A percentile compares a stretch with the other conserved stretches of the same genome.
Evolutionary conservation across 2,329 filamentous ascomycete species (phyloP).

Genomic region (Dryadomyces quercus-mongolicae): DNA sequence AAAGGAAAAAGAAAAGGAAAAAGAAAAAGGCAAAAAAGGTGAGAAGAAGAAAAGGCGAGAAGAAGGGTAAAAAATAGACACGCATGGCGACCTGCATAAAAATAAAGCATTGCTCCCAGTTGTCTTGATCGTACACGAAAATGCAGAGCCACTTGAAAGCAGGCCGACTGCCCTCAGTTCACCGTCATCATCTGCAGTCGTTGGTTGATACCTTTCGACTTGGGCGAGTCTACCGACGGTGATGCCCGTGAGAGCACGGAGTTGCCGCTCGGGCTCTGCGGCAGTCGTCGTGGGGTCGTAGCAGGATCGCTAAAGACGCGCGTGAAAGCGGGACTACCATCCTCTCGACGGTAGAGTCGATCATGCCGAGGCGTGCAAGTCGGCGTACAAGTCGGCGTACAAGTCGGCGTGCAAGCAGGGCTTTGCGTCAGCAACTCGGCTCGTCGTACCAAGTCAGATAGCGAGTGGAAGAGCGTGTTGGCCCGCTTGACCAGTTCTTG

Average conservation of each 20-base stretch:
- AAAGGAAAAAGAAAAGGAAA: neutral
- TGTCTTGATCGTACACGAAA: constrained; percentile 1
- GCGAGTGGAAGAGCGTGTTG: constrained; percentile 42
- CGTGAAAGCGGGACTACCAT: constrained; percentile 56
- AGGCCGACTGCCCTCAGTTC: constrained; percentile 13
- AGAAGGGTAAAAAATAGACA: neutral
- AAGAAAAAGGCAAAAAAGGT: neutral
- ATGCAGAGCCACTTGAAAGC: neutral
- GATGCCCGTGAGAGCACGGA: constrained; percentile 30
- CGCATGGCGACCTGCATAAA: no score
- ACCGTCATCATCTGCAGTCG: constrained; percentile 57
- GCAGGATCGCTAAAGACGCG: constrained; percentile 50
- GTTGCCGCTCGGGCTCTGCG: constrained; percentile 41
- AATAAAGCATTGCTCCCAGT: neutral
- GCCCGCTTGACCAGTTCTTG: constrained; percentile 53
- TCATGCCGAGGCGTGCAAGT: constrained; percentile 32
- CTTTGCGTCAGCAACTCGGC: constrained; percentile 47
- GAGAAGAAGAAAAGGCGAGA: neutral
- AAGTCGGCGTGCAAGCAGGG: constrained; percentile 32
- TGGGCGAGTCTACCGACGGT: constrained; percentile 39
- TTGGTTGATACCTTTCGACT: constrained; percentile 35
- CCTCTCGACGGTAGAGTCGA: constrained; percentile 25
- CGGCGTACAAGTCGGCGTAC: no score
- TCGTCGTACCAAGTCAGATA: constrained; percentile 48
- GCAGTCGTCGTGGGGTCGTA: constrained; percentile 27